Evolutionary conservation across 2,329 filamentous ascomycete species (phyloP).

Genomic region (Arthrobotrys sphaeroides): DNA sequence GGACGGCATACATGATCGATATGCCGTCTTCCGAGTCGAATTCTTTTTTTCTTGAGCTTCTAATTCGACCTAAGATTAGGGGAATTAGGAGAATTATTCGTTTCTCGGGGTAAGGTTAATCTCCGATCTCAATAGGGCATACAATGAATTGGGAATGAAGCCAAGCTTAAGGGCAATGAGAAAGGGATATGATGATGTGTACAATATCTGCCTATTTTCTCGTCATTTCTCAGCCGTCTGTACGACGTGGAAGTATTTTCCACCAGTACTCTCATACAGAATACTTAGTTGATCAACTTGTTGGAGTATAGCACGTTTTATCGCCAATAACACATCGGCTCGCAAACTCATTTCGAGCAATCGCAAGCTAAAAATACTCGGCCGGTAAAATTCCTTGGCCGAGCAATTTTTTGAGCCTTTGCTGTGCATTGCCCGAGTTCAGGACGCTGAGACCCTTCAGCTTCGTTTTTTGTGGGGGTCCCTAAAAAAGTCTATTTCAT

Average conservation of each 20-base stretch:
- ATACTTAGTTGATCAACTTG: not conserved
- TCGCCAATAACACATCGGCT: not conserved
- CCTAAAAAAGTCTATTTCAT: conserved; percentile 2
- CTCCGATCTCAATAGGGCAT: not conserved
- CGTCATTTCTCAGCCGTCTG: conserved; percentile 12
- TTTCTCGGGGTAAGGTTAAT: not conserved
- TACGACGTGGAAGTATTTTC: conserved; percentile 1
- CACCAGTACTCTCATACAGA: not conserved
- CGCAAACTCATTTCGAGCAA: not conserved
- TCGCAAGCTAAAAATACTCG: not conserved
- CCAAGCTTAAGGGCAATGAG: not conserved
- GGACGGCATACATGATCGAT: not conserved
- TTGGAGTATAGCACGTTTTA: not conserved
- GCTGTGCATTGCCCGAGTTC: no score
- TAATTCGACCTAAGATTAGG: not conserved
- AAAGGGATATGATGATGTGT: not conserved
- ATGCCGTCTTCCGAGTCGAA: conserved; percentile 13
- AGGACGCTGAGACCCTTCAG: not conserved
- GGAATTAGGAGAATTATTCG: not conserved
- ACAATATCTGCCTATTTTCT: conserved; percentile 7
- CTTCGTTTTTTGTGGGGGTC: conserved; percentile 3
- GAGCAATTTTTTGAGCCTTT: conserved; percentile 8
- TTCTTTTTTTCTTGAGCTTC: not conserved
- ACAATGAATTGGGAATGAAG: not conserved
- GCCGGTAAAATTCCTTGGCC: conserved; percentile 1